Percentiles rank a stretch among this genome's conserved stretches.
Conservation (phyloP, 2,329 filamentous ascomycete species). For the Sporothrix humicola region DNA sequence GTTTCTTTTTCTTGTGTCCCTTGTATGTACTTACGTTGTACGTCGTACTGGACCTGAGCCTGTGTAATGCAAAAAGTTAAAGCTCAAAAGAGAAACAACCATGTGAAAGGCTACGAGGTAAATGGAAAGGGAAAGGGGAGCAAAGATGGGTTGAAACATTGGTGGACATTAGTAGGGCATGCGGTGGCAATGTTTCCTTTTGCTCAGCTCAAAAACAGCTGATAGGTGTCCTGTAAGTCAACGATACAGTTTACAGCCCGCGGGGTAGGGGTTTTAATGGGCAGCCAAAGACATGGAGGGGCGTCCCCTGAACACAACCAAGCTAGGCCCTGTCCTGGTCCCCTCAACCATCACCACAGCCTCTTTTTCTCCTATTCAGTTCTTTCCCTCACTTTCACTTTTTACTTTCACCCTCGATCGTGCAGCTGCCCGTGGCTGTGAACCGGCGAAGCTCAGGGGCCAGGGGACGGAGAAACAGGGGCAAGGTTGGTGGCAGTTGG, state of each 20-base stretch:
- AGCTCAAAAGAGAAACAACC: not conserved
- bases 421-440: slow-evolving; percentile 11
- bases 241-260: not conserved
- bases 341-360: slow-evolving; percentile 13
- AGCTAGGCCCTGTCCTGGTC: not conserved
- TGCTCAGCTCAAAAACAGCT: not conserved
- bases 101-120: not conserved
- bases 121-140: not conserved
- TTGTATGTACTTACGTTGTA: not conserved
- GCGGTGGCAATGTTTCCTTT: slow-evolving; percentile 26
- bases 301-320: slow-evolving; percentile 5
- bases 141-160: slow-evolving; percentile 26
- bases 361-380: not conserved
- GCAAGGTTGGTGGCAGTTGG: not conserved
- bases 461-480: not conserved
- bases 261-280: not conserved
- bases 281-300: not conserved
- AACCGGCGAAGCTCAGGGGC: slow-evolving; percentile 12
- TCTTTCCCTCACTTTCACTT: not conserved
- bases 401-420: not conserved
- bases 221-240: not conserved
- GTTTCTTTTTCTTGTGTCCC: not conserved
- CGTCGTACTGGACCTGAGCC: not conserved
- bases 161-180: not conserved
- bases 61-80: not conserved